These are phyloP conservation scores for Amylostereum areolatum DNA, from an alignment of 1,284 basidiomycete genomes.

Conservation along the genomic window DNA sequence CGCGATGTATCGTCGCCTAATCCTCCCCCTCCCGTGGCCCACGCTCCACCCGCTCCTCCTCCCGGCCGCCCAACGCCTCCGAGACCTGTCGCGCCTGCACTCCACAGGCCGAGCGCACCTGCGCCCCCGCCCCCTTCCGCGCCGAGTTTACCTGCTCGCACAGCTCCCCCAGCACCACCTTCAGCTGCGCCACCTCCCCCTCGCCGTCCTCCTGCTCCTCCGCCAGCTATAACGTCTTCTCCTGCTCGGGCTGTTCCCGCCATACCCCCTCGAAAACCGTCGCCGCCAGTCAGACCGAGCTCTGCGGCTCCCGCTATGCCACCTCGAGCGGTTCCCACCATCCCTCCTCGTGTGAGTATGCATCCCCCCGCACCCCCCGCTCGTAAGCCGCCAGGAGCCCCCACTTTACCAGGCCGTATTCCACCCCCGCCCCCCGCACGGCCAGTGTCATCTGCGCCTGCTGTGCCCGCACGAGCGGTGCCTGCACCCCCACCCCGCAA, in stretches of 20 bases:
- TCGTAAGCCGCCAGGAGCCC: slow-evolving; percentile 25
- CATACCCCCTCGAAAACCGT: slow-evolving; percentile 17
- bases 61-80: slow-evolving; percentile 24
- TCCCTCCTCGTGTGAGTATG: slow-evolving; percentile 19
- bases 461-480: slow-evolving; percentile 16
- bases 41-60: slow-evolving; percentile 19
- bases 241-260: slow-evolving; percentile 24
- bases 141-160: slow-evolving; percentile 21
- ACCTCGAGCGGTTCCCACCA: slow-evolving; percentile 17
- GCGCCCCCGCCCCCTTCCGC: slow-evolving; percentile 26
- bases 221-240: slow-evolving; percentile 18
- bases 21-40: slow-evolving; percentile 25
- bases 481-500: slow-evolving; percentile 22
- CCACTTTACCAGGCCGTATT: slow-evolving; percentile 20
- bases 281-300: slow-evolving; percentile 5
- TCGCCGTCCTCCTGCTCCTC: slow-evolving; percentile 23
- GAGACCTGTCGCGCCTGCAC: slow-evolving; percentile 10
- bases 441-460: slow-evolving; percentile 26
- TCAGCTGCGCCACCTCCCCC: slow-evolving; percentile 24
- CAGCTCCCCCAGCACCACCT: slow-evolving; percentile 23
- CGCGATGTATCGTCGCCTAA: slow-evolving; percentile 31
- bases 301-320: slow-evolving; percentile 21
- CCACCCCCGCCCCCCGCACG: slow-evolving; percentile 17
- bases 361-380: slow-evolving; percentile 25
- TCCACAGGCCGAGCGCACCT: slow-evolving; percentile 19